Evolutionary conservation across 2,329 filamentous ascomycete species (phyloP), one percentile per base, ranked within the genome.

Genomic region (Trichoderma citrinoviride): DNA sequence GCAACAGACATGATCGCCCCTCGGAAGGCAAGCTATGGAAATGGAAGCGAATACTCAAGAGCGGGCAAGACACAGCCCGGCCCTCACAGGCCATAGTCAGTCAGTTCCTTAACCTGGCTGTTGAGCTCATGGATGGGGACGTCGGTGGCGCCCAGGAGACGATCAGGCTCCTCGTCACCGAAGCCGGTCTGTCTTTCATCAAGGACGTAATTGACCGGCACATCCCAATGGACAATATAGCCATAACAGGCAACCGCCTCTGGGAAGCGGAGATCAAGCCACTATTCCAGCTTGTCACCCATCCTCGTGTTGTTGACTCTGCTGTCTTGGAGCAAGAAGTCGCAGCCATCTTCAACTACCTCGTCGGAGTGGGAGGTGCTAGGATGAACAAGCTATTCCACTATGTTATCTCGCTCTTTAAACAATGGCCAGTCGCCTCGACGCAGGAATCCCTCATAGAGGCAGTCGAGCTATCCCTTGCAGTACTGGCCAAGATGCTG

Each of bases 291-390:
- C 50, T 79, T 7, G 64, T 79, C 14, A 77, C 75, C 1, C 77
- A 80, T 27, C 62, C 70, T 3, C 68, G 70, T 5, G 73, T 78
- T 7, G 65, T 74, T 1, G 73, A 77, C 52, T 80, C 77, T 7
- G 73, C 75, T 12, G 70, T 79, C 0, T 69, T 81, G 15, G 78
- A 81, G 60, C 72, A 76, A 41, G 69, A 79, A 40, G 74, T 78
- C 1, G 72, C 74, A 3, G 61, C 55, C 0, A 71, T 80, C 17
- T 76, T 73, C 66, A 77, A 74, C 43, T 77, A 74, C 52, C 46
- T 80, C 0, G 64, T 73, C 7, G 78, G 78, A 7, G 65, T 76
- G 33, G 74, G 75, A 1, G 76, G 74, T 3, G 49, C 57, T 14
- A 70, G 75, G 14, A 74, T 79, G 68, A 68, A 58, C 1, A 65